Percentiles rank a stretch among this genome's conserved stretches.
Evolutionary conservation across 441 rosid species (phyloP).

Genomic region (Adansonia madagascariensis): DNA sequence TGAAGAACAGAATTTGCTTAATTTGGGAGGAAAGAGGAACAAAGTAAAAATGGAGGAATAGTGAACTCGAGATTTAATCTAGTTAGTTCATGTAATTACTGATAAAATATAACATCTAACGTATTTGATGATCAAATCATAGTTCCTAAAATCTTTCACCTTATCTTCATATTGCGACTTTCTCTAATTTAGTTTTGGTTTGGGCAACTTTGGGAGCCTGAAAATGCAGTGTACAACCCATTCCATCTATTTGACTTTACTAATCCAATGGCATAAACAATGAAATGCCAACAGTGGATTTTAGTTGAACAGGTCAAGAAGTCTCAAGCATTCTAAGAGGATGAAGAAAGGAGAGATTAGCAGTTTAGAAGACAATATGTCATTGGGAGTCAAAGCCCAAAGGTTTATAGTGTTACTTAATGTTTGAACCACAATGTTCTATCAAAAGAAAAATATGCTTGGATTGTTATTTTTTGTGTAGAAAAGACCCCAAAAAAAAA

Average conservation of each 20-base stretch:
- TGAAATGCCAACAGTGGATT: not conserved
- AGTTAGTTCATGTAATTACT: not conserved
- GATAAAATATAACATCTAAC: not conserved
- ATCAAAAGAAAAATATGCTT: not conserved
- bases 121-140: not conserved
- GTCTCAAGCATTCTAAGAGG: not conserved
- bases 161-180: no score
- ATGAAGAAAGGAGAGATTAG: not conserved
- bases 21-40: slow-evolving; percentile 11
- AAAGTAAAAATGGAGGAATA: not conserved
- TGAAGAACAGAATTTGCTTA: slow-evolving; percentile 15
- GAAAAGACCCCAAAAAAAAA: not conserved
- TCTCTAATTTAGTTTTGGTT: no score
- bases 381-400: no score
- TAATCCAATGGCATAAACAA: not conserved
- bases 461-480: not conserved
- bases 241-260: not conserved
- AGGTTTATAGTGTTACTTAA: no score
- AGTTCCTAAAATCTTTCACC: not conserved
- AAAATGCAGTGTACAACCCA: not conserved
- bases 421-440: not conserved
- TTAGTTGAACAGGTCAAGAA: not conserved
- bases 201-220: no score
- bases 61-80: not conserved
- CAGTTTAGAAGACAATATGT: no score